Evolutionary conservation across 495 filamentous ascomycete genomes (phyloP), one percentile per base, ranked within the genome.

Genomic region (Penicillium roqueforti): DNA sequence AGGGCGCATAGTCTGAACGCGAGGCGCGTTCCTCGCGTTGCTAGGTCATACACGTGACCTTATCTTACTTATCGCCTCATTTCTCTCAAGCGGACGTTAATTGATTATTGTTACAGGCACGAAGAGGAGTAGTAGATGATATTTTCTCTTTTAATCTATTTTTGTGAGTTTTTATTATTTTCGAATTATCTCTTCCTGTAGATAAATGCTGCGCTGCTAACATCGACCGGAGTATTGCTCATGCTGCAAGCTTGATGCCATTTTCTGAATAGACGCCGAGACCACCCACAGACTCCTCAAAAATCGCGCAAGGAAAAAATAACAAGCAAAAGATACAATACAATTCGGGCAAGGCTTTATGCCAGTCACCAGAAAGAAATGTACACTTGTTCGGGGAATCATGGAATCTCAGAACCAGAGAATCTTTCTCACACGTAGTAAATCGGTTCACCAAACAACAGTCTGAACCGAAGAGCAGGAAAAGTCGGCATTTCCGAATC

Each of bases 21-120:
- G 61, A 59, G 60, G 55, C 63, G 64, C 64, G 64, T 65, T 54
- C 51, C 46, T 62, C 64, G 64, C 61, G 64, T 67, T 67, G 61
- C 56, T 36, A 22, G 44, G 63, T 10, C 38, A 10, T 16, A 14
- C 61, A 67, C 60, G 58, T 64, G 58, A 59, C 3, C 28, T 52
- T 57, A 58, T 61, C 59, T 65, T 57, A 62, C 59, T 65, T 57
- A 62, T 58, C 53, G 45, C 47, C 31, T 28, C 14, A 23, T 42
- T 36, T 26, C 6, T 28, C 41, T n/a, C 10, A n/a, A 14, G 40
- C 9, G 28, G 10, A 13, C 28, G 1, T 20, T 40, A 40, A 40
- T 40, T 34, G 32, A 34, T 34, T 34, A 34, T n/a, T 34, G 31
- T 34, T 6, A 34, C 13, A 13, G 31, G 20, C 20, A 42, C 10